These are phyloP conservation scores for Aspergillus conjunctus DNA, from an alignment of 495 filamentous ascomycete genomes.

Conservation along the genomic window DNA sequence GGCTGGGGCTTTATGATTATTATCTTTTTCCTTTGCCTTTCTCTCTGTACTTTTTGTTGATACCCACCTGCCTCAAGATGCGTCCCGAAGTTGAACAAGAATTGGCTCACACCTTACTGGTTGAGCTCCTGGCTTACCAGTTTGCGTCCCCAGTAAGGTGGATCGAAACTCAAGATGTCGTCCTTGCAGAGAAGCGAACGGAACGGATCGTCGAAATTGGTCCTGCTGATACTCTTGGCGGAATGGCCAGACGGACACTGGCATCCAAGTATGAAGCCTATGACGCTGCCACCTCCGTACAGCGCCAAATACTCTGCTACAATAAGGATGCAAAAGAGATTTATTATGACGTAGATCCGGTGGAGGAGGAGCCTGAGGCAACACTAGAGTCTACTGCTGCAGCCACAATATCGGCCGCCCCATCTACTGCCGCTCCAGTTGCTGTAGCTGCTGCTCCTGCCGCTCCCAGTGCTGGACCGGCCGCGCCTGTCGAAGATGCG, in stretches of 20 bases:
- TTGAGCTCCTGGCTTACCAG: conserved; percentile 98
- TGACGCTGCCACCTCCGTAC: conserved; percentile 92
- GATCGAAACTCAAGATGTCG: conserved; percentile 99
- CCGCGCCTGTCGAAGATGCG: conserved; percentile 79
- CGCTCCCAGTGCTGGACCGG: conserved; percentile 80
- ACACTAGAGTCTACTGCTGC: conserved; percentile 47
- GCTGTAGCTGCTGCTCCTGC: conserved; percentile 58
- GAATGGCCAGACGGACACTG: conserved; percentile 95
- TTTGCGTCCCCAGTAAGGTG: conserved; percentile 98
- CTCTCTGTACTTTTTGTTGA: background rate
- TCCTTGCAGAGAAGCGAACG: conserved; percentile 91
- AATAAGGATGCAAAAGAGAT: conserved; percentile 99
- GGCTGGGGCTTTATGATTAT: background rate
- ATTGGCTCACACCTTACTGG: conserved; percentile 93
- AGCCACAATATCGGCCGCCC: conserved; percentile 27
- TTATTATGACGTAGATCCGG: conserved; percentile 97
- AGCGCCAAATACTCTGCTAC: conserved; percentile 97
- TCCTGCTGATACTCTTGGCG: conserved; percentile 95
- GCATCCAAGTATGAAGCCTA: conserved; percentile 99
- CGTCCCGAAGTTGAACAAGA: conserved; percentile 98
- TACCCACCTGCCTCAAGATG: conserved; percentile 61
- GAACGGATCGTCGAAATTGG: conserved; percentile 98
- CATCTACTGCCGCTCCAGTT: conserved; percentile 51
- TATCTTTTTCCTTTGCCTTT: background rate
- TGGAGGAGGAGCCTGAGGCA: conserved; percentile 82